Percentiles rank a stretch among this genome's conserved stretches.
Evolutionary conservation across 805 yeast species (phyloP).

Genomic region (Candida odintsovae): DNA sequence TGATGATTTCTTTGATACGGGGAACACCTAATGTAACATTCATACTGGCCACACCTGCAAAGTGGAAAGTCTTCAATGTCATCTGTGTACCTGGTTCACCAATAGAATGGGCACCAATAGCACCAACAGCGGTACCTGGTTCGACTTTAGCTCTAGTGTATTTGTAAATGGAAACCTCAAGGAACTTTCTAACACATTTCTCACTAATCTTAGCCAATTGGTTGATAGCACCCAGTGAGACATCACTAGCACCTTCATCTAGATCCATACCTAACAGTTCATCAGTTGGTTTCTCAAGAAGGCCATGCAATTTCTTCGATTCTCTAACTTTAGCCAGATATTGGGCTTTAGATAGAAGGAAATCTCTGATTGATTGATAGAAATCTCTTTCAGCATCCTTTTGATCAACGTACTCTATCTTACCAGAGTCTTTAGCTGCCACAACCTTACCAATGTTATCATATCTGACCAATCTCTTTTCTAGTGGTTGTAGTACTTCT

Average conservation of each 20-base stretch:
- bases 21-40: conserved; percentile 99
- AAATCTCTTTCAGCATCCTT: conserved; percentile 83
- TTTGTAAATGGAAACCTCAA: conserved; percentile 72
- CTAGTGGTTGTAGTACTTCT: conserved; percentile 54
- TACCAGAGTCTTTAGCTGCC: conserved; percentile 36
- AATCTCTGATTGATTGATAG: conserved; percentile 69
- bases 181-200: conserved; percentile 53
- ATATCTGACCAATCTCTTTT: conserved; percentile 50
- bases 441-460: conserved; percentile 67
- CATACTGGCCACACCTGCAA: conserved; percentile 99
- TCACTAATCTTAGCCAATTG: conserved; percentile 67
- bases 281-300: conserved; percentile 37
- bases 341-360: conserved; percentile 49
- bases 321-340: conserved; percentile 52
- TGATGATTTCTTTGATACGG: conserved; percentile 97
- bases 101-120: conserved; percentile 97
- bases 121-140: conserved; percentile 99
- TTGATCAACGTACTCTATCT: conserved; percentile 71
- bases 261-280: conserved; percentile 36
- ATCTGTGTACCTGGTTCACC: conserved; percentile 99
- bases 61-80: conserved; percentile 95
- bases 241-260: conserved; percentile 31
- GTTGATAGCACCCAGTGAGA: conserved; percentile 42
- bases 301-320: conserved; percentile 42
- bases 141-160: conserved; percentile 89